phyloP scores from a whole-genome alignment of 768 basidiomycete species.

The Tricholoma saponaceum region DNA sequence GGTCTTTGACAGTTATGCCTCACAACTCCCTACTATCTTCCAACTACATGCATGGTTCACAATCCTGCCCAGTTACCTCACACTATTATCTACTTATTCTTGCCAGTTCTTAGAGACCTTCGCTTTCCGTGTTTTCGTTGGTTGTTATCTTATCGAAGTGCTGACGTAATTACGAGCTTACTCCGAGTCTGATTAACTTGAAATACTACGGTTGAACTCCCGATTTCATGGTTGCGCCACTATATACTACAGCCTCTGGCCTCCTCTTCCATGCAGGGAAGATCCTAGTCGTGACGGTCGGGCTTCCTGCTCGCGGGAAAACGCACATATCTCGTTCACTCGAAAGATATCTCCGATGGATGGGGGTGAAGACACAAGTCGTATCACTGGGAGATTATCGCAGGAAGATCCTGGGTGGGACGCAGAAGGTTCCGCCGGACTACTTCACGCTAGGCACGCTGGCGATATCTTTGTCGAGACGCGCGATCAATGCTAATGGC shows the following conservation, averaged over 20 bases:
- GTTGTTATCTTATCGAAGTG: conserved; percentile 11
- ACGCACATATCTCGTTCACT: conserved; percentile 95
- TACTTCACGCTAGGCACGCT: conserved; percentile 81
- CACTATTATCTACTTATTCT: neutral
- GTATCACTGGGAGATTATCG: conserved; percentile 95
- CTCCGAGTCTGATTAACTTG: no score
- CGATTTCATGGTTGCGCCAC: conserved; percentile 80
- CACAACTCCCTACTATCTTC: neutral
- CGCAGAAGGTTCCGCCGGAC: conserved; percentile 83
- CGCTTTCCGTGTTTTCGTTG: neutral
- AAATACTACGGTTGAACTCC: neutral
- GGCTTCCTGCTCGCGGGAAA: conserved; percentile 91
- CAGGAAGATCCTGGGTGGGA: conserved; percentile 82
- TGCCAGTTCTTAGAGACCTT: neutral
- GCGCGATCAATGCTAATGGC: neutral
- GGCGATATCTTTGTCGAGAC: neutral
- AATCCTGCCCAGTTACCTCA: neutral
- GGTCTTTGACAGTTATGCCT: neutral
- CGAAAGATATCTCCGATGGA: conserved; percentile 97
- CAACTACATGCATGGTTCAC: neutral
- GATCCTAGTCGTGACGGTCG: conserved; percentile 89
- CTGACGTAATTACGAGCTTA: conserved; percentile 10
- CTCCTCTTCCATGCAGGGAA: conserved; percentile 91
- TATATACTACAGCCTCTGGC: conserved; percentile 90
- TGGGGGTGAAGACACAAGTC: conserved; percentile 94